phyloP scores from a whole-genome alignment of 2,329 filamentous ascomycete species.

The Rasamsonia emersonii region DNA sequence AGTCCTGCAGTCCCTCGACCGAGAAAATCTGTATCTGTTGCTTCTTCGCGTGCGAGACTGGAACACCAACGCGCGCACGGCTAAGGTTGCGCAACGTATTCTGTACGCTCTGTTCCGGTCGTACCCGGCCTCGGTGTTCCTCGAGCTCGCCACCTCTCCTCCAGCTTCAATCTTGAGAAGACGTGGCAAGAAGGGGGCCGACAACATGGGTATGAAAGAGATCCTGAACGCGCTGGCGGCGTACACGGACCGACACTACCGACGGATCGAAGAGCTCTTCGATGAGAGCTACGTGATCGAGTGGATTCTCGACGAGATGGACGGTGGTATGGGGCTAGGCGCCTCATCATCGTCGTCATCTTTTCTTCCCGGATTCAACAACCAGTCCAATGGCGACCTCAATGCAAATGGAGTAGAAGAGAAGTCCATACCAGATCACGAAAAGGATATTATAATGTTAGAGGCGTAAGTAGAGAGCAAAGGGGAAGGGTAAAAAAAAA shows the following conservation, averaged over 20 bases:
- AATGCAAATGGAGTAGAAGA: constrained; percentile 13
- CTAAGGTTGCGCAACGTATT: constrained; percentile 76
- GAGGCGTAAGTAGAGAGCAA: constrained; percentile 17
- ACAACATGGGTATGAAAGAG: constrained; percentile 59
- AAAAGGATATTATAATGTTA: constrained; percentile 34
- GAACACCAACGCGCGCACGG: constrained; percentile 91
- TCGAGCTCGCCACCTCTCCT: constrained; percentile 49
- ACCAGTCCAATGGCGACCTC: too few relatives aligned
- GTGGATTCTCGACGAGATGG: constrained; percentile 91
- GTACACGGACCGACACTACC: constrained; percentile 91
- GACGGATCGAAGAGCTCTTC: constrained; percentile 75
- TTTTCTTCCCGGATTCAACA: too few relatives aligned
- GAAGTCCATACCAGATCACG: constrained; percentile 19
- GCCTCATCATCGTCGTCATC: constrained; percentile 2
- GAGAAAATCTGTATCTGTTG: constrained; percentile 77
- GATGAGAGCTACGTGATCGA: constrained; percentile 93
- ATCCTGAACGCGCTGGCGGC: constrained; percentile 77
- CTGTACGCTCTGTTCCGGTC: constrained; percentile 69
- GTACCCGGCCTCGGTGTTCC: constrained; percentile 71
- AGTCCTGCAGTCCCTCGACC: constrained; percentile 67
- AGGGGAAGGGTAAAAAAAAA: too few relatives aligned
- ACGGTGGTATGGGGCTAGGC: constrained; percentile 50
- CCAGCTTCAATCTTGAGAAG: constrained; percentile 7
- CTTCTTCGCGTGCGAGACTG: constrained; percentile 81
- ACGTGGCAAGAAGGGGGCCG: constrained; percentile 25